Evolutionary conservation across 2,329 filamentous ascomycete genomes (phyloP), one percentile per base, ranked within the genome.

Genomic region (Aspergillus versicolor): DNA sequence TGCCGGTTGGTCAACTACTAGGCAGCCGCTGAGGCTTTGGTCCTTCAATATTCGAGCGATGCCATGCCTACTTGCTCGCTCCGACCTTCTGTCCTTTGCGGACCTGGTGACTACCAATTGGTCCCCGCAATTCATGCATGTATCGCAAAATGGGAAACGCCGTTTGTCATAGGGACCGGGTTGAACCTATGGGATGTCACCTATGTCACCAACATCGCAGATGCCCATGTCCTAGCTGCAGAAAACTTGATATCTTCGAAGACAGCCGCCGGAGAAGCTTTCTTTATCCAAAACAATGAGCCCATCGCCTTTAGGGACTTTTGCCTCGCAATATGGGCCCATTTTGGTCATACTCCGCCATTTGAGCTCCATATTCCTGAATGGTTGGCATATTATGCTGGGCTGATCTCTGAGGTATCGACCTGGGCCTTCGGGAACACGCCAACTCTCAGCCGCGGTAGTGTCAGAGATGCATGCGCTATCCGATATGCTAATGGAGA

Each of bases 381-480:
- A 56, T 32, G 62, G 3, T 42, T 84, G 60, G 83, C 80, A 6
- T 81, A 78, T 73, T 61, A 79, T 48, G 67, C 76, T 50, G 83
- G 79, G 1, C 68, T 73, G 51, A 54, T 77, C 9, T 74, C 76
- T 42, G 83, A 85, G 65, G 73, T 69, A 52, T 67, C 74, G 54
- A 78, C 75, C 34, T 82, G 81, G 75, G 54, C 78, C 5, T 77
- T 73, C 7, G 79, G 81, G 0, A 68, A 64, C 4, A 70, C 78
- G 27, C 72, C 75, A 4, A 80, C 76, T 13, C 67, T 86, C 50
- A 80, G 79, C 67, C 73, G 80, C 38, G 84, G 83, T 2, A 79
- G 80, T 61, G 79, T 86, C 4, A 76, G 74, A 61, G 84, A 86
- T 72, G 83, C 78, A 37, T 79, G 79, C 57, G 74, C 79, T 40